Percentiles rank a stretch among this genome's conserved stretches.
phyloP scores from a whole-genome alignment of 352 stramenopile species.

The Phytopythium delawarense region DNA sequence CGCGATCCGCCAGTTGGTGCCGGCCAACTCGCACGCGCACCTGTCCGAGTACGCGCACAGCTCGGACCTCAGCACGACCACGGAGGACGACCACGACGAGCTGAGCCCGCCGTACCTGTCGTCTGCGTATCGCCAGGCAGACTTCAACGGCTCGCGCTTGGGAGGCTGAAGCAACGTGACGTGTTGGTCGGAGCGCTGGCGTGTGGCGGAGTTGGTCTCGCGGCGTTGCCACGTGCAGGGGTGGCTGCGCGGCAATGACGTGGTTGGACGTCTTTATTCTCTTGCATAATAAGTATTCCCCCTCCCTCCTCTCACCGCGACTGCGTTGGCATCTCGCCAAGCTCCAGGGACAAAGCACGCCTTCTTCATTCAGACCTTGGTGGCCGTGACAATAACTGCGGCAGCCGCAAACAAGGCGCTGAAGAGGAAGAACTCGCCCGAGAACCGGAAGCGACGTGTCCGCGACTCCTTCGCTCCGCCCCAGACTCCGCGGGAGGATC shows the following conservation, averaged over 20 bases:
- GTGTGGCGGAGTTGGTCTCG: background rate
- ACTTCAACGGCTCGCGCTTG: constrained; percentile 6
- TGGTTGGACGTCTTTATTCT: background rate
- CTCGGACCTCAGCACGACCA: constrained; percentile 13
- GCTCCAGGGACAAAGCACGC: no score
- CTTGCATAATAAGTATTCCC: constrained; percentile 5
- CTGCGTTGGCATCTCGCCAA: background rate
- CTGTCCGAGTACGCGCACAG: constrained; percentile 40
- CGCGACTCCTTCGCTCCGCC: background rate
- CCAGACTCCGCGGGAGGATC: background rate
- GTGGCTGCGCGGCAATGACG: background rate
- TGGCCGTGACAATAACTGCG: background rate
- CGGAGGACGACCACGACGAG: constrained; percentile 30
- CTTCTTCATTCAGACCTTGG: background rate
- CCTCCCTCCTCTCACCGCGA: background rate
- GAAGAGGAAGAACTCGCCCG: constrained; percentile 32
- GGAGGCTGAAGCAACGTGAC: background rate
- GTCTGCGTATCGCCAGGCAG: constrained; percentile 37
- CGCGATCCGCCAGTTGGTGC: constrained; percentile 44
- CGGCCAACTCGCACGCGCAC: constrained; percentile 21
- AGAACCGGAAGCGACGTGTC: constrained; percentile 35
- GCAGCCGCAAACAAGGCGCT: background rate
- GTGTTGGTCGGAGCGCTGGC: background rate
- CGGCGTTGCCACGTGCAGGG: background rate
- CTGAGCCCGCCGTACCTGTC: constrained; percentile 39